Base-by-base conservation (phyloP, 345 rosid species). In the Anacardium occidentale region DNA sequence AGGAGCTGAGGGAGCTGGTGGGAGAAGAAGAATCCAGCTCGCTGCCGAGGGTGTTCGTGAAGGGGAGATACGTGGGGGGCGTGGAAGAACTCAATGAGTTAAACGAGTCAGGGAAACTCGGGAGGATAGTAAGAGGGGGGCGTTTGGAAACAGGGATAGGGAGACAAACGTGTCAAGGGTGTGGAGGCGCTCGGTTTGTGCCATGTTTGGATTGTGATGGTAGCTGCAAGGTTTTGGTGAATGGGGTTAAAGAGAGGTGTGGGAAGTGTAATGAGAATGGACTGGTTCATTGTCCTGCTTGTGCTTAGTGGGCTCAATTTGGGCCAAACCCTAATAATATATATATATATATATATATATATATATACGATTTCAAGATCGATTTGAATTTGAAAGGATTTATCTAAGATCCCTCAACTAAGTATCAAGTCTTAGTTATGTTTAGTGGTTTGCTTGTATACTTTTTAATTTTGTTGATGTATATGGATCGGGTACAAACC, bases 141-240 rank as follows among this genome's bases (percentile, higher is more conserved):
- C 81, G 89, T n/a, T 87, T 85, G 80, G 90, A 86, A 76, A 84
- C 82, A 57, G 96, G 87, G 17, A 76, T 82, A 32, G 97, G 96
- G 66, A 82, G 94, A 76, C 86, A 68, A 21, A 89, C 84, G 73
- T 95, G 99, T 15, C 94, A 83, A 68, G 94, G 94, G 13, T 89
- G 99, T n/a, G 96, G 98, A 3, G 99, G 94, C 45, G 94, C 89
- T 0, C 81, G 94, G 79, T 95, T 94, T 71, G 83, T 91, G 77
- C 96, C 97, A 17, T 95, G 99, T 79, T 57, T 88, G 68, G 94
- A 86, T 0, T 92, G 99, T 37, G 91, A 94, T 0, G 99, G 99
- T 37, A 92, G 98, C 55, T 86, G 97, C 40, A 95, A 88, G 87
- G 89, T 95, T 56, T 24, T 82, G 76, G 80, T 73, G 13, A 84